phyloP scores from a whole-genome alignment of 2,329 filamentous ascomycete species.

The Claviceps fusiformis region DNA sequence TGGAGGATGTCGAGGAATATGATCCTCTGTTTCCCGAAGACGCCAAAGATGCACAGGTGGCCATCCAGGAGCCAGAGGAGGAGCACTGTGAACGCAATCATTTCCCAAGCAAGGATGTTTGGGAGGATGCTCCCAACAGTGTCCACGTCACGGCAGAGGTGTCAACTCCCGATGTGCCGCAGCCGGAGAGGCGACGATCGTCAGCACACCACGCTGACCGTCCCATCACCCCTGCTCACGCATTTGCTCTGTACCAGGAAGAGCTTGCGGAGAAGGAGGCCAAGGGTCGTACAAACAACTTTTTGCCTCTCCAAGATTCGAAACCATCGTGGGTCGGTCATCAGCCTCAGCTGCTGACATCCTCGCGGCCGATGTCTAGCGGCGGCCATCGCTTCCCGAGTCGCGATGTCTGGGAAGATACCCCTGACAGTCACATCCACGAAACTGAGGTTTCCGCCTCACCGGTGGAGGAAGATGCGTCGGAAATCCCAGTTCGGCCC shows the following conservation, averaged over 20 bases:
- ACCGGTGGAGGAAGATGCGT: conserved; percentile 15
- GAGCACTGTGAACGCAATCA: conserved; percentile 46
- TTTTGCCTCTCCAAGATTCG: conserved; percentile 16
- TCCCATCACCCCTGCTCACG: conserved; percentile 45
- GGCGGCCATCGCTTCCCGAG: conserved; percentile 70
- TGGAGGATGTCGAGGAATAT: conserved; percentile 86
- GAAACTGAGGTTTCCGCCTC: conserved; percentile 53
- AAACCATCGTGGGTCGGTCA: conserved; percentile 32
- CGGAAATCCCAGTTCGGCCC: conserved; percentile 18
- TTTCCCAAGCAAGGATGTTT: conserved; percentile 91
- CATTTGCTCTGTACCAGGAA: conserved; percentile 53
- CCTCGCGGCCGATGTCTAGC: conserved; percentile 35
- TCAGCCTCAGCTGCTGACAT: conserved; percentile 32
- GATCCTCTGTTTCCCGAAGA: conserved; percentile 88
- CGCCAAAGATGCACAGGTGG: conserved; percentile 31
- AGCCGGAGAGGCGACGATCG: conserved; percentile 24
- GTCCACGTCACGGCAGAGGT: conserved; percentile 69
- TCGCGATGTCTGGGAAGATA: conserved; percentile 89
- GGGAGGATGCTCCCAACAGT: conserved; percentile 91
- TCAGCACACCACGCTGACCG: conserved; percentile 16
- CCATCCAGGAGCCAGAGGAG: conserved; percentile 16
- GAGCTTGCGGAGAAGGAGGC: conserved; percentile 46
- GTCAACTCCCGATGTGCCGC: conserved; percentile 52
- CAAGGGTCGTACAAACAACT: conserved; percentile 15
- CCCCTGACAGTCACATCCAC: conserved; percentile 67